A percentile compares a stretch with the other conserved stretches of the same genome.
Evolutionary conservation across 805 yeast species (phyloP).

Genomic region (Ogataea zsoltii): DNA sequence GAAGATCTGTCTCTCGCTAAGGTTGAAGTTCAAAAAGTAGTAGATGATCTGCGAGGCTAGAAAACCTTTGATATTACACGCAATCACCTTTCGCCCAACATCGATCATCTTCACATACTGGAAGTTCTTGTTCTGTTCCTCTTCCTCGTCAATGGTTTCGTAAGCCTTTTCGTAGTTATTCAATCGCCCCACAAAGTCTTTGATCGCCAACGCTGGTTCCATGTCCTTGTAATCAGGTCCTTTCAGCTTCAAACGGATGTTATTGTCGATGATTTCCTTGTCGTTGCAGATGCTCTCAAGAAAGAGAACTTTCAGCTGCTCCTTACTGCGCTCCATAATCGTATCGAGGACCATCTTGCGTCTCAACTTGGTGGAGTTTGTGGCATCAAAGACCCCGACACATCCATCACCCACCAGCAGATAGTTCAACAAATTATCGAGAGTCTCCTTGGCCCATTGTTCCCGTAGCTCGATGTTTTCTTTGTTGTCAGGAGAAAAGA

Average conservation of each 20-base stretch:
- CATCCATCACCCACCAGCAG: conserved; percentile 79
- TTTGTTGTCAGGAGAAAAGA: conserved; percentile 79
- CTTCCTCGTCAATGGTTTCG: conserved; percentile 81
- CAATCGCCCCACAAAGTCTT: conserved; percentile 80
- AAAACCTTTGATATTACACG: conserved; percentile 84
- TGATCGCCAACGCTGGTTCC: conserved; percentile 78
- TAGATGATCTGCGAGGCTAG: conserved; percentile 91
- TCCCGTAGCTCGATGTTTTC: conserved; percentile 70
- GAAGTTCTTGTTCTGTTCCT: conserved; percentile 58
- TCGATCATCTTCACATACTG: conserved; percentile 95
- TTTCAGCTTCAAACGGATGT: conserved; percentile 76
- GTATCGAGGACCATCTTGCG: conserved; percentile 57
- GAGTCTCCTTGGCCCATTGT: conserved; percentile 94
- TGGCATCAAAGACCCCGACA: conserved; percentile 90
- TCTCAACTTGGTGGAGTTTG: conserved; percentile 71
- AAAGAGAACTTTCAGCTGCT: conserved; percentile 74
- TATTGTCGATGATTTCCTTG: conserved; percentile 71
- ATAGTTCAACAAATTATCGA: conserved; percentile 80
- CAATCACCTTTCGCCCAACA: conserved; percentile 91
- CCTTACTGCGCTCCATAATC: conserved; percentile 55
- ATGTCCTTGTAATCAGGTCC: conserved; percentile 92
- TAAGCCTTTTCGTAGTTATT: conserved; percentile 85
- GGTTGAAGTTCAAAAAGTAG: conserved; percentile 83
- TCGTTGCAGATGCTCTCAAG: conserved; percentile 88
- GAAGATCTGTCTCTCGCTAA: conserved; percentile 89